phyloP scores from a whole-genome alignment of 192 early-diverging fungal genomes.

The Thamnidium elegans region DNA sequence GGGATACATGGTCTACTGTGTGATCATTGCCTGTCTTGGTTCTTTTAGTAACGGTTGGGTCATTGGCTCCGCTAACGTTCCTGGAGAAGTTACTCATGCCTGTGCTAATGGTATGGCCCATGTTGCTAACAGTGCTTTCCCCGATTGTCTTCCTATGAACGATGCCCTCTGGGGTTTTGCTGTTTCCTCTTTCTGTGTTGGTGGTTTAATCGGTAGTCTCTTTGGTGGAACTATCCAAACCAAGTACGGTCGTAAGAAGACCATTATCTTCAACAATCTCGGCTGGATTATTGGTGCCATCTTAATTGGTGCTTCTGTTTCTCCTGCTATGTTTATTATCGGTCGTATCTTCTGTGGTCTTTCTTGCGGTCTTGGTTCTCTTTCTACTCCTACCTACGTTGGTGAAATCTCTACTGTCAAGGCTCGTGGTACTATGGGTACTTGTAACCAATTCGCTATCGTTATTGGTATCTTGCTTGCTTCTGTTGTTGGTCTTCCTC shows the following conservation, averaged over 20 bases:
- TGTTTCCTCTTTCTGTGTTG: constrained; percentile 48
- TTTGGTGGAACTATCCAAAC: constrained; percentile 46
- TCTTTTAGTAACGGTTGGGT: constrained; percentile 44
- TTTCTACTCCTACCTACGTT: constrained; percentile 65
- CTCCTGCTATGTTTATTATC: constrained; percentile 59
- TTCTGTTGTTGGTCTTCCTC: constrained; percentile 63
- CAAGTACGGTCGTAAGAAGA: constrained; percentile 47
- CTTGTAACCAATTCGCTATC: constrained; percentile 74
- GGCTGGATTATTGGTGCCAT: constrained; percentile 64
- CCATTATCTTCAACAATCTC: constrained; percentile 67
- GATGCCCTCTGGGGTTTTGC: constrained; percentile 42
- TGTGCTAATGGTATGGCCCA: constrained; percentile 16
- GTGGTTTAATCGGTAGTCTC: constrained; percentile 56
- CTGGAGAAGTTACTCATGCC: constrained; percentile 34
- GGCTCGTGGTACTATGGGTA: constrained; percentile 67
- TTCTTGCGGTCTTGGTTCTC: constrained; percentile 65
- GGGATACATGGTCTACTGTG: constrained; percentile 43
- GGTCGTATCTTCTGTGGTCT: constrained; percentile 76
- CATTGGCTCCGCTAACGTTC: constrained; percentile 47
- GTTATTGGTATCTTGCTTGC: constrained; percentile 76
- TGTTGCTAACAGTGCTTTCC: constrained; percentile 7
- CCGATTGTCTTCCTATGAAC: constrained; percentile 38
- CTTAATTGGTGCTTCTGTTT: constrained; percentile 59
- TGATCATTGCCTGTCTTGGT: constrained; percentile 35
- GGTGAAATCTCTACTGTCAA: constrained; percentile 74